Evolutionary conservation across 495 filamentous ascomycete genomes (phyloP).

Genomic region (Penicillium lagena): DNA sequence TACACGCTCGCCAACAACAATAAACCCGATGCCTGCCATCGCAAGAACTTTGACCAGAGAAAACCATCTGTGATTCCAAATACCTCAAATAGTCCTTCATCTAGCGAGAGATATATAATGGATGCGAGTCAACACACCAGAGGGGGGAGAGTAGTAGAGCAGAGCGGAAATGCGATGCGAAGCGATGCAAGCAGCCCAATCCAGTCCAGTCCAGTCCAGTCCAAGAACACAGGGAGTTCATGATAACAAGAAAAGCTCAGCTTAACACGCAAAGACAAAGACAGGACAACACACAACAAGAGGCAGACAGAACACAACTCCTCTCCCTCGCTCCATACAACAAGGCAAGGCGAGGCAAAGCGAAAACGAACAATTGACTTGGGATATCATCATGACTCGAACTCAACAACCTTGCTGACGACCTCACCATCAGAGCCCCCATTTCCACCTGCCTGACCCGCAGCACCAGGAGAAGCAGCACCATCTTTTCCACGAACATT

Average conservation of each 20-base stretch:
- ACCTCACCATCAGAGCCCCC: conserved; percentile 17
- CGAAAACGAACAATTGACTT: not conserved
- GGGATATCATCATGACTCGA: conserved; percentile 28
- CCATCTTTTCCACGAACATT: conserved; percentile 22
- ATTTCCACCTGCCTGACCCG: not conserved
- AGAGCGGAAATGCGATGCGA: too few species aligned
- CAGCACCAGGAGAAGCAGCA: conserved; percentile 11
- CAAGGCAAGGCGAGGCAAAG: not conserved
- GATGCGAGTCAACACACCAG: too few species aligned
- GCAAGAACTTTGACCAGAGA: too few species aligned
- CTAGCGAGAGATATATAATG: too few species aligned
- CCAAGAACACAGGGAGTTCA: not conserved
- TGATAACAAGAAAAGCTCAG: not conserved
- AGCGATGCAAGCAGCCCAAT: too few species aligned
- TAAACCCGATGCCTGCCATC: too few species aligned
- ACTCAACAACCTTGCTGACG: conserved; percentile 35
- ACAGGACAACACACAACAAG: not conserved
- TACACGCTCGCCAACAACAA: too few species aligned
- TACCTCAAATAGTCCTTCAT: too few species aligned
- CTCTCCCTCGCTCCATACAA: not conserved
- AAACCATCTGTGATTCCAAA: too few species aligned
- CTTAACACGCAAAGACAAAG: not conserved
- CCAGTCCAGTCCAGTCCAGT: too few species aligned
- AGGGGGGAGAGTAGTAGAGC: too few species aligned
- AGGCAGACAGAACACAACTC: not conserved